Conservation (phyloP, 441 rosid genomes). For the Cnidoscolus chayamansa region DNA sequence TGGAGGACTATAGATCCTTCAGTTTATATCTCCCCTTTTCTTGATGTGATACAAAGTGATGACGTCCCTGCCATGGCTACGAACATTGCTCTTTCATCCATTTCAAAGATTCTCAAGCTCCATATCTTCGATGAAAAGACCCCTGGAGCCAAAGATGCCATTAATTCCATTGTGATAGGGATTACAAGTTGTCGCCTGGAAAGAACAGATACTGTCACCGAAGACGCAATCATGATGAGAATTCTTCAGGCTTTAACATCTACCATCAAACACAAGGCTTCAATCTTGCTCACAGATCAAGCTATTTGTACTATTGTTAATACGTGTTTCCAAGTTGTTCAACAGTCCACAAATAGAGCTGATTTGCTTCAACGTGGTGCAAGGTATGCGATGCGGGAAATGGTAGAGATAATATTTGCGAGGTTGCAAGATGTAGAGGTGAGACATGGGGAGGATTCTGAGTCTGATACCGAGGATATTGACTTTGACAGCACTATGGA, state of each 20-base stretch:
- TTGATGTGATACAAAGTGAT: slow-evolving; percentile 74
- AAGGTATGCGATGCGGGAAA: slow-evolving; percentile 68
- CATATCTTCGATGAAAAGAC: slow-evolving; percentile 73
- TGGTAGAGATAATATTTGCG: slow-evolving; percentile 67
- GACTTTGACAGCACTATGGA: slow-evolving; percentile 28
- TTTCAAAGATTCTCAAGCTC: slow-evolving; percentile 60
- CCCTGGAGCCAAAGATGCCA: slow-evolving; percentile 65
- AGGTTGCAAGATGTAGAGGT: slow-evolving; percentile 60
- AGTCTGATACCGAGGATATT: slow-evolving; percentile 54
- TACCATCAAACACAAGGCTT: slow-evolving; percentile 64
- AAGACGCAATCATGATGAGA: slow-evolving; percentile 80
- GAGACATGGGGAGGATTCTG: slow-evolving; percentile 48
- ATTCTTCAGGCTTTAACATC: slow-evolving; percentile 61
- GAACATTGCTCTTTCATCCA: slow-evolving; percentile 54
- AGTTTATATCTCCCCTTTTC: slow-evolving; percentile 72
- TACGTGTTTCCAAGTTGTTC: slow-evolving; percentile 83
- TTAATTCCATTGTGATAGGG: slow-evolving; percentile 51
- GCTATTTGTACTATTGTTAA: slow-evolving; percentile 78
- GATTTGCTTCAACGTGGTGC: slow-evolving; percentile 79
- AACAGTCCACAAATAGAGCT: slow-evolving; percentile 65
- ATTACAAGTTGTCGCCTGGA: slow-evolving; percentile 74
- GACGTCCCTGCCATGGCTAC: slow-evolving; percentile 77
- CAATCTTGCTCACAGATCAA: slow-evolving; percentile 54
- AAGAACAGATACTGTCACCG: slow-evolving; percentile 52
- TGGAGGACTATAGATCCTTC: slow-evolving; percentile 80